Conservation (phyloP, 768 basidiomycete genomes). For the Lactarius quietus region DNA sequence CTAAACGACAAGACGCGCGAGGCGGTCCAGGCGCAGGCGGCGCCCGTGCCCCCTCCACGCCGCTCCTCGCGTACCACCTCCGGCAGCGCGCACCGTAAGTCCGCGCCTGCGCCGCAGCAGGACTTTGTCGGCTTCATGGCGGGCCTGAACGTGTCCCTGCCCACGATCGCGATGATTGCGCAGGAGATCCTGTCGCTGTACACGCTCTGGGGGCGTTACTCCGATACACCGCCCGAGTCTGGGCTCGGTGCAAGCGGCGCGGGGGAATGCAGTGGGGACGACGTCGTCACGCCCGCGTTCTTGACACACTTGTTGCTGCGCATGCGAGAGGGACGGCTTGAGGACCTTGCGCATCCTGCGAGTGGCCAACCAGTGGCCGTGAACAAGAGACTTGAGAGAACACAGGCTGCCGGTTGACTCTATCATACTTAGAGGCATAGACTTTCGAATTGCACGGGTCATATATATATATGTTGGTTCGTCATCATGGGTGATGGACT, state of each 20-base stretch:
- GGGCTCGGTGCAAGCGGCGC: conserved; percentile 20
- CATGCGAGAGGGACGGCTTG: conserved; percentile 65
- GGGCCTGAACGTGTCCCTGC: conserved; percentile 78
- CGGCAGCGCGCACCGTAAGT: conserved; percentile 36
- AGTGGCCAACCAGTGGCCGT: conserved; percentile 51
- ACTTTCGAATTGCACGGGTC: not conserved
- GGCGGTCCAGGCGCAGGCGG: conserved; percentile 33
- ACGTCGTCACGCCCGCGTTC: conserved; percentile 52
- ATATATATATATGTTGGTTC: not conserved
- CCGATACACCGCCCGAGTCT: conserved; percentile 50
- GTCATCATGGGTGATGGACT: not conserved
- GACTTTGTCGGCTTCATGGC: conserved; percentile 83
- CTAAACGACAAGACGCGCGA: conserved; percentile 59
- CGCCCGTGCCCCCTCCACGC: conserved; percentile 41
- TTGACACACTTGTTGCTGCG: conserved; percentile 53
- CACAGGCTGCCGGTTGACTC: conserved; percentile 55
- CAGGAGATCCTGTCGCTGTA: conserved; percentile 92
- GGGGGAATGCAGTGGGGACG: conserved; percentile 27
- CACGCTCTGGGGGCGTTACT: conserved; percentile 82
- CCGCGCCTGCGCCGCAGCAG: conserved; percentile 34
- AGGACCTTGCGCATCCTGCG: conserved; percentile 51
- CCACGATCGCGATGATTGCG: conserved; percentile 75
- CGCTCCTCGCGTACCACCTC: conserved; percentile 49
- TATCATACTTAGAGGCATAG: not conserved
- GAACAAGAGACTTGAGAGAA: conserved; percentile 71